Evolutionary conservation across 2,329 filamentous ascomycete species (phyloP).

Genomic region (Coniella vitis): DNA sequence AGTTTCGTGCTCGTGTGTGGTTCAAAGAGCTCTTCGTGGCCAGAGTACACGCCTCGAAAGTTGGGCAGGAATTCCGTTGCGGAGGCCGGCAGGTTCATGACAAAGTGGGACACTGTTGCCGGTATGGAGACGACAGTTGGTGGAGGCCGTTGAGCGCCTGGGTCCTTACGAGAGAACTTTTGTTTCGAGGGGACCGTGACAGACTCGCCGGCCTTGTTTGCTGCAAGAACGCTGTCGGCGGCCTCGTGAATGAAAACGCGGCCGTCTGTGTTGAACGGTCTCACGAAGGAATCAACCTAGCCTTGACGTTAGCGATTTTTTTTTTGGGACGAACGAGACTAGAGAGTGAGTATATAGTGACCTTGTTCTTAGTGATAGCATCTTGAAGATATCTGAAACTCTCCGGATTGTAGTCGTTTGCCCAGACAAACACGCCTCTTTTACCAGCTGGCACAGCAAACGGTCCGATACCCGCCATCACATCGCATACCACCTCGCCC

Average conservation of each 20-base stretch:
- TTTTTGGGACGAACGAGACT: background rate
- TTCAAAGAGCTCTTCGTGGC: slow-evolving; percentile 57
- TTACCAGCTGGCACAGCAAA: slow-evolving; percentile 90
- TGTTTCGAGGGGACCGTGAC: slow-evolving; percentile 44
- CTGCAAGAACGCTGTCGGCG: slow-evolving; percentile 51
- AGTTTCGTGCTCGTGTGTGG: slow-evolving; percentile 54
- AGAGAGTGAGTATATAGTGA: slow-evolving; percentile 27
- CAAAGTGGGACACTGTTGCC: slow-evolving; percentile 78
- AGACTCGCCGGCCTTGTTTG: slow-evolving; percentile 44
- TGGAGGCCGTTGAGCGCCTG: slow-evolving; percentile 20
- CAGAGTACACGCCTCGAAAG: slow-evolving; percentile 77
- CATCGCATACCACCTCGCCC: slow-evolving; percentile 87
- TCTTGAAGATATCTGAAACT: slow-evolving; percentile 67
- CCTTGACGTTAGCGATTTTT: slow-evolving; percentile 11
- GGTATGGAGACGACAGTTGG: slow-evolving; percentile 51
- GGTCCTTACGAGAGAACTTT: slow-evolving; percentile 26
- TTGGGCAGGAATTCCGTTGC: slow-evolving; percentile 73
- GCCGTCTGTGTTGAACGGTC: slow-evolving; percentile 75
- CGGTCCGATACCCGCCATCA: slow-evolving; percentile 95
- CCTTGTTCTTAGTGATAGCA: slow-evolving; percentile 74
- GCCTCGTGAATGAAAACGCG: slow-evolving; percentile 70
- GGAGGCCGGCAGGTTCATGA: slow-evolving; percentile 94
- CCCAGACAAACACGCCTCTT: slow-evolving; percentile 87
- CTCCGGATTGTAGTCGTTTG: slow-evolving; percentile 94
- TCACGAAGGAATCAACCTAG: slow-evolving; percentile 62